Evolutionary conservation across 805 yeast species (phyloP).

Genomic region (Tetrapisispora pingtungensis): DNA sequence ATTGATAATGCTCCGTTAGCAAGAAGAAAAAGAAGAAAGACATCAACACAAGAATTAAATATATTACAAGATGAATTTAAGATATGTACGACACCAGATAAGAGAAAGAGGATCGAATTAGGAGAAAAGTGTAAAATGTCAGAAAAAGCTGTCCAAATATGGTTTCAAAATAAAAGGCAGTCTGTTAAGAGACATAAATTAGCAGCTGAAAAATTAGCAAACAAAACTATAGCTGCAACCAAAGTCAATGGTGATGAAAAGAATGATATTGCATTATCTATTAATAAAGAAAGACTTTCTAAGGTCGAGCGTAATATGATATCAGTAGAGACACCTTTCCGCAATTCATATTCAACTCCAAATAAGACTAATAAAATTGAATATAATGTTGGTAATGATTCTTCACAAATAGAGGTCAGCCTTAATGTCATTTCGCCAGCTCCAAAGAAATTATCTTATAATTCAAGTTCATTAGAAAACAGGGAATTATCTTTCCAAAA

Average conservation of each 20-base stretch:
- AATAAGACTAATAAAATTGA: not conserved
- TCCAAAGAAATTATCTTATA: not conserved
- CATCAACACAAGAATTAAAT: conserved; percentile 76
- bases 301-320: not conserved
- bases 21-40: conserved; percentile 89
- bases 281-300: no score
- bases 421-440: not conserved
- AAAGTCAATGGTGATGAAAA: not conserved
- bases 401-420: not conserved
- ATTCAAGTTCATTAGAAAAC: conserved; percentile 14
- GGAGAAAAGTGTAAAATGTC: conserved; percentile 81
- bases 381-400: not conserved
- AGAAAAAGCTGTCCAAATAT: conserved; percentile 95
- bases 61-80: conserved; percentile 74
- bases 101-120: conserved; percentile 61
- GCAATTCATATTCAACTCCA: not conserved
- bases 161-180: conserved; percentile 97
- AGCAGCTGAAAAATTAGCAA: conserved; percentile 8
- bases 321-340: not conserved
- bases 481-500: conserved; percentile 27
- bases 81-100: conserved; percentile 72
- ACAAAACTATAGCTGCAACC: not conserved
- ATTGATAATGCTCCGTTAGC: conserved; percentile 90
- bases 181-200: conserved; percentile 48
- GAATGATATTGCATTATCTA: not conserved